Evolutionary conservation across 192 early-diverging fungal genomes (phyloP), one percentile per base, ranked within the genome.

Genomic region (Coemansia sp.): DNA sequence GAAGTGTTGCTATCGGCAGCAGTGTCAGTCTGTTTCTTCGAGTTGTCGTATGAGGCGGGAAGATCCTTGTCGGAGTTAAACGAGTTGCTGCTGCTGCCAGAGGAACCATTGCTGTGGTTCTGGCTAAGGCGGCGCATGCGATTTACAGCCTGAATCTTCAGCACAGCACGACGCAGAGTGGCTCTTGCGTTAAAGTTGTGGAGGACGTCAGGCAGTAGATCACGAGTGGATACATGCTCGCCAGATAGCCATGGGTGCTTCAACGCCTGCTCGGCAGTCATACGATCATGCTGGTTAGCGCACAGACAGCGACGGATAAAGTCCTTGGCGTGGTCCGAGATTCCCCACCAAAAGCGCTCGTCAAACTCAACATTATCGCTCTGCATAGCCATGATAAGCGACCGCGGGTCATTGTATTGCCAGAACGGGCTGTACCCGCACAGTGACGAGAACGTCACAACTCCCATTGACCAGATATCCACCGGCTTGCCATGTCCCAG

Each of bases 391-490:
- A 69, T 65, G 25, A 88, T 70, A 25, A 90, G 64, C 8, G 70
- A 62, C 50, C 86, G 82, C 61, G 87, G 88, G 56, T 87, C 84
- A 23, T 87, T 82, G 64, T 82, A 89, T 25, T 64, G 29, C 66
- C 84, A 80, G 76, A 88, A 92, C 24, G 92, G 92, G 23, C 86
- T 84, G 79, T 94, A 94, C 30, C 92, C 92, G 68, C 91, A 94
- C 7, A 93, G 79, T 84, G 94, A 75, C 30, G 93, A 91, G 71
- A 92, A 96, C 31, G 94, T 90, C 59, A 98, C 91, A 17, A 96
- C 87, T 62, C 95, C 95, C 61, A 96, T 88, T 6, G 91, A 91
- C 94, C 94, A 98, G 69, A 98, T 84, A 75, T 98, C 95, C 2
- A 98, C 94, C 20, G 91, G 75, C 74, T 94, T 92, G 31, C 93